Conservation (phyloP, 768 basidiomycete genomes). For the Pleurotus ostreatus region DNA sequence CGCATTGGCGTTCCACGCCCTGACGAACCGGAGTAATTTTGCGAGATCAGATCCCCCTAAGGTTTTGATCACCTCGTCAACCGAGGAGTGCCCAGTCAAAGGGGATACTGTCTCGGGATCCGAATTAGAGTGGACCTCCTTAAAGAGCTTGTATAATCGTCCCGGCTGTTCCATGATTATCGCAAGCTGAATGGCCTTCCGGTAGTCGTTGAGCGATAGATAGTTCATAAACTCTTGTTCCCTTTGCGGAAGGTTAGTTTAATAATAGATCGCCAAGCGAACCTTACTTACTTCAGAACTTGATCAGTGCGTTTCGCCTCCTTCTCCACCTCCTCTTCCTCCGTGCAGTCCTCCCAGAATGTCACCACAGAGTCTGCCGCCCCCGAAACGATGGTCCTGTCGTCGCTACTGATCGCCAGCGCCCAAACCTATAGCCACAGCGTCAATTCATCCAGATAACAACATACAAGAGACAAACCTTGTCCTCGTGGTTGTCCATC, state of each 20-base stretch:
- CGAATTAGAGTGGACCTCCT: slow-evolving; percentile 39
- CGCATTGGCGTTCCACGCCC: slow-evolving; percentile 96
- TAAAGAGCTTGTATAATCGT: slow-evolving; percentile 77
- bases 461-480: slow-evolving; percentile 46
- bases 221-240: slow-evolving; percentile 97
- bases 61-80: slow-evolving; percentile 79
- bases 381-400: slow-evolving; percentile 83
- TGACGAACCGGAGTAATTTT: slow-evolving; percentile 74
- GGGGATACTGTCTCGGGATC: slow-evolving; percentile 25
- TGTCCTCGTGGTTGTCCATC: slow-evolving; percentile 96
- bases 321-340: slow-evolving; percentile 73
- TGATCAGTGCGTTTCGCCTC: slow-evolving; percentile 67
- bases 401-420: slow-evolving; percentile 76
- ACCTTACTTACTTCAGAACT: slow-evolving; percentile 69
- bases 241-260: slow-evolving; percentile 36
- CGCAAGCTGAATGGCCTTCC: slow-evolving; percentile 86
- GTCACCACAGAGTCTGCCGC: slow-evolving; percentile 96
- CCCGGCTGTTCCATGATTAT: slow-evolving; percentile 93
- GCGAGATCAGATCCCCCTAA: slow-evolving; percentile 73
- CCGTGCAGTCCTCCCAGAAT: slow-evolving; percentile 95
- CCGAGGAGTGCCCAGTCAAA: slow-evolving; percentile 64
- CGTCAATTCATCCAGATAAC: slow-evolving; percentile 3
- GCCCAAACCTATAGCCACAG: slow-evolving; percentile 84
- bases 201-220: slow-evolving; percentile 82
- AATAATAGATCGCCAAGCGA: neutral